Base-by-base conservation (phyloP, 306 rosid genomes). In the Quillaja saponaria region DNA sequence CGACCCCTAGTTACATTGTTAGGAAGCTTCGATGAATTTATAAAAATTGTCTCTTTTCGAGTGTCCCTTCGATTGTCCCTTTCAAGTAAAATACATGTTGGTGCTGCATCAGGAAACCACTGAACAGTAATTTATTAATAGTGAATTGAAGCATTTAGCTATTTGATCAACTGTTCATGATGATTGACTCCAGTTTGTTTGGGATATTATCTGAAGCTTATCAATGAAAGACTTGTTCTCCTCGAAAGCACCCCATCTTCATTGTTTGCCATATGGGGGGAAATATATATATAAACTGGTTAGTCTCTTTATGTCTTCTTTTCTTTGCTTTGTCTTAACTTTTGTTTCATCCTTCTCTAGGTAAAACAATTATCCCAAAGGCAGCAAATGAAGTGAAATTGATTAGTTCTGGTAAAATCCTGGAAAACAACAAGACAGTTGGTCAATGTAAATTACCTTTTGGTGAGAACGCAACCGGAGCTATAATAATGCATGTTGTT, bases 391-490 rank as follows among this genome's bases (percentile, higher is more conserved):
- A 92, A 74, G 89, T 92, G 76, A 92, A 92, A 77, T 83, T 92
- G 73, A 92, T 92, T 74, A 79, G 78, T 73, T 84, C 88, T 58
- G 99, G 99, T 56, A 92, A 87, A 75, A 83, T 92, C 57, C 87
- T 89, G 96, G 99, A 89, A 76, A 92, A 89, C 90, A 86, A 75
- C 95, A 92, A 85, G 81, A 86, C 94, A 62, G 95, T 89, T 25
- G 94, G 94, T 58, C 95, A 92, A 67, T 92, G 96, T 85, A 89
- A 81, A 84, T 78, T 69, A 38, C 99, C 96, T 10, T 85, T 88
- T 65, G 90, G 78, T 66, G 99, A 87, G 64, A 37, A 56, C 58
- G 78, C 84, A 0, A 95, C 91, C 42, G 95, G 87, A 59, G 81
- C 52, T 35, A 76, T 82, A 40, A 80, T 89, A 78, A 87, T 90